Evolutionary conservation across 768 basidiomycete species (phyloP), one percentile per base, ranked within the genome.

Genomic region (Mycena rebaudengoi): DNA sequence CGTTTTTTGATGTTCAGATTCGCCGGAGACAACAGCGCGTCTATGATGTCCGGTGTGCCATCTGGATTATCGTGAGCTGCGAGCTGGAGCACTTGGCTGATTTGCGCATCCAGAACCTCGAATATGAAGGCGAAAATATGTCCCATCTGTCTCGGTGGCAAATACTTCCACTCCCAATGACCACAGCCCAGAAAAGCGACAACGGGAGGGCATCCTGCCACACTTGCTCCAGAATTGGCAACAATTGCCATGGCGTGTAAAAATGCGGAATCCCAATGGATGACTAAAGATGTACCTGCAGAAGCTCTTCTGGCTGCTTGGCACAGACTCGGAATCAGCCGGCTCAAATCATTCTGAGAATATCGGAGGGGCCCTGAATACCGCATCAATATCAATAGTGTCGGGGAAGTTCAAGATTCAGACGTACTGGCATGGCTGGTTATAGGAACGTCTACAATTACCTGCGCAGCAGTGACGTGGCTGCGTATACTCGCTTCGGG

Each of bases 401-500:
- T 29, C 28, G 18, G 4, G 3, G n/a, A 11, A 10, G 21, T 8
- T n/a, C n/a, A n/a, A n/a, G n/a, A n/a, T n/a, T n/a, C n/a, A n/a
- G 23, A 33, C 57, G 14, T 43, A 60, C 58, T 57, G 2, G 58
- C 35, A 2, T 43, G 54, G 1, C 18, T 23, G 16, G 29, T 51
- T 3, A 45, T 43, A 5, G 52, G 39, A 8, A 59, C 46, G 20
- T 61, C 28, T 2, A 66, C 60, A 4, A 67, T 67, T 13, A 67
- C 65, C 32, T 63, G 55, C 5, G 57, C 65, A 2, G 65, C 65
- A 6, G 65, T 67, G 5, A 56, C 44, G 33, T 67, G 40, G 18
- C 65, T 67, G 2, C 65, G 55, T 1, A 60, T n/a, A 20, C 65
- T 67, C 8, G 61, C 60, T 20, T 67, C 65, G 7, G 65, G 65